Evolutionary conservation across 2,329 filamentous ascomycete species (phyloP).

Genomic region (Triangularia setosa): DNA sequence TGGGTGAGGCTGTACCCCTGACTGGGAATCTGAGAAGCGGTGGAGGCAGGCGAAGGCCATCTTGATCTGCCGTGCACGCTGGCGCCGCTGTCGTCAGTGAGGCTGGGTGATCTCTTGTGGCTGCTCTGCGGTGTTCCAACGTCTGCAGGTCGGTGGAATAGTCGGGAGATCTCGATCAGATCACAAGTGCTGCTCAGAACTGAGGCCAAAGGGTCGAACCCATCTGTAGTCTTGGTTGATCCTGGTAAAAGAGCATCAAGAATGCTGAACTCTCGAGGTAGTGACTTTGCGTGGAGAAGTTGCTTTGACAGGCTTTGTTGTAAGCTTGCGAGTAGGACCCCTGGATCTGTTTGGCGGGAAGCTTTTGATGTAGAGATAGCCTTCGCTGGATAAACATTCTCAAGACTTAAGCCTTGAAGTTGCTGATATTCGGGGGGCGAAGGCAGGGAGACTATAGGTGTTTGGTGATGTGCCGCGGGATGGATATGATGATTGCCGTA

Average conservation of each 20-base stretch:
- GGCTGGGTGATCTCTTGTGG: neutral
- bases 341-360: neutral
- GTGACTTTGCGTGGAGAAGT: neutral
- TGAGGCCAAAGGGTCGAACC: conserved; percentile 1
- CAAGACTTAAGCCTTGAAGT: neutral
- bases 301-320: conserved; percentile 4
- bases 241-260: neutral
- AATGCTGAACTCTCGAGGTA: neutral
- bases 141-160: neutral
- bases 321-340: neutral
- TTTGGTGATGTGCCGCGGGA: neutral
- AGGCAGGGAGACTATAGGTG: neutral
- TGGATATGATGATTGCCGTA: neutral
- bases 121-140: neutral
- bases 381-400: neutral
- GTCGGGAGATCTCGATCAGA: conserved; percentile 1
- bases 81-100: conserved; percentile 1
- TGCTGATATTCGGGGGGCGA: neutral
- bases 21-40: neutral
- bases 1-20: neutral
- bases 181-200: conserved; percentile 3
- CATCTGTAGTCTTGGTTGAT: neutral
- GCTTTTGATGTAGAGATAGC: neutral
- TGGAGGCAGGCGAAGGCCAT: conserved; percentile 4
- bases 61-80: neutral